These are phyloP conservation scores for Plantago rigida DNA, from an alignment of 305 asterid species.

Conservation along the genomic window DNA sequence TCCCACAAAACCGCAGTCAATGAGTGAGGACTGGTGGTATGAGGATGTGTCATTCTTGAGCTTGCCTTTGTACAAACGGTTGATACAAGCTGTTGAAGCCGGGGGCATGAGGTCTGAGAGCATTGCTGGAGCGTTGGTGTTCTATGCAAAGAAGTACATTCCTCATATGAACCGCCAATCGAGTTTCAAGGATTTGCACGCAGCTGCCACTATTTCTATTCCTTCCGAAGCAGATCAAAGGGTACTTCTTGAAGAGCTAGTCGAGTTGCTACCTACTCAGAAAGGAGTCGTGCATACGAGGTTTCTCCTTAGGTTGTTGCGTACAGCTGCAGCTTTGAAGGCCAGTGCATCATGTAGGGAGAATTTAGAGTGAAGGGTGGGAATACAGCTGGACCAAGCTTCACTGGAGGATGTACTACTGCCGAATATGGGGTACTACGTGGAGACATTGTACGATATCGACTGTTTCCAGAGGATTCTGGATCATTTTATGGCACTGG, in stretches of 20 bases:
- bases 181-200: slow-evolving; percentile 48
- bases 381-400: slow-evolving; percentile 68
- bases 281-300: slow-evolving; percentile 61
- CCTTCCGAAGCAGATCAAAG: slow-evolving; percentile 80
- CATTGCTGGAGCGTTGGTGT: slow-evolving; percentile 60
- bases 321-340: slow-evolving; percentile 63
- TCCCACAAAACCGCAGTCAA: slow-evolving; percentile 25
- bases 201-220: slow-evolving; percentile 44
- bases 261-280: slow-evolving; percentile 53
- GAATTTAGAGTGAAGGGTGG: slow-evolving; percentile 62
- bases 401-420: slow-evolving; percentile 60
- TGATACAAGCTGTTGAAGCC: slow-evolving; percentile 59
- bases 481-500: slow-evolving; percentile 62
- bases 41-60: slow-evolving; percentile 73
- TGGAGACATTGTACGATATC: slow-evolving; percentile 63
- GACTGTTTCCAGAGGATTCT: slow-evolving; percentile 89
- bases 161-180: slow-evolving; percentile 71
- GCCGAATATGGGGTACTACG: slow-evolving; percentile 64
- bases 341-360: slow-evolving; percentile 59
- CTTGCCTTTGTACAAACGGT: slow-evolving; percentile 53
- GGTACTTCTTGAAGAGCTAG: slow-evolving; percentile 70
- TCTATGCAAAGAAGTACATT: slow-evolving; percentile 63
- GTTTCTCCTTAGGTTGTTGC: slow-evolving; percentile 62
- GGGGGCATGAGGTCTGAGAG: slow-evolving; percentile 57
- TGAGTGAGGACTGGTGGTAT: slow-evolving; percentile 77